Base-by-base conservation (phyloP, 306 rosid genomes). In the Trifolium pratense region DNA sequence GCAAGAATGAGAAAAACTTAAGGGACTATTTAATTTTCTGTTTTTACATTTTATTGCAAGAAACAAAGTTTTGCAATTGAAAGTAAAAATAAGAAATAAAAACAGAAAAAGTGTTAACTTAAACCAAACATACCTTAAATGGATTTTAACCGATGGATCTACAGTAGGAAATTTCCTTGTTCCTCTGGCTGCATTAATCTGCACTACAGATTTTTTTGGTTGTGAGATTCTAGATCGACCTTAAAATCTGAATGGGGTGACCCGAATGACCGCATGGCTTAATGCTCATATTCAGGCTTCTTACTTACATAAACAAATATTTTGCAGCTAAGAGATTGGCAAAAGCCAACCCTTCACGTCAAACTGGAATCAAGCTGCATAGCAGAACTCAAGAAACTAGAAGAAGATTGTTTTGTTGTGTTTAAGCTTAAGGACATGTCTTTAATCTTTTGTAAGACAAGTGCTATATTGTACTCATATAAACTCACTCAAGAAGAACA, bases 251-350 rank as follows among this genome's bases (percentile, higher is more conserved):
- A 56, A 29, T 46, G 7, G 25, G 23, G 32, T 16, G 20, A 37
- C 11, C 17, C 12, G 17, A 42, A 18, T 55, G 61, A 7, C 31
- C 12, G 17, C 29, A 18, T 55, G 61, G 16, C 31, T 56, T 56
- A 66, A 55, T 5, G 7, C 23, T 4, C 48, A 5, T 66, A 4
- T 59, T 45, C 32, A 62, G 17, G 40, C 42, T 70, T 21, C 43
- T 59, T 29, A 68, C 76, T 53, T 20, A 71, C 14, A 25, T 8
- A 69, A 60, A 49, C 18, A 36, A 53, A 11, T 9, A 15, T 71
- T 73, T 63, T 81, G 84, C 89, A 91, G 97, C 88, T 9, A 87
- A 87, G 87, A 91, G 80, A 83, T 16, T 91, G 84, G 97, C 84
- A 3, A 87, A 86, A 82, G 88, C 91, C n/a, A 81, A 48, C 79